Evolutionary conservation across 2,329 filamentous ascomycete species (phyloP).

Genomic region (Sporothrix pseudoabietina): DNA sequence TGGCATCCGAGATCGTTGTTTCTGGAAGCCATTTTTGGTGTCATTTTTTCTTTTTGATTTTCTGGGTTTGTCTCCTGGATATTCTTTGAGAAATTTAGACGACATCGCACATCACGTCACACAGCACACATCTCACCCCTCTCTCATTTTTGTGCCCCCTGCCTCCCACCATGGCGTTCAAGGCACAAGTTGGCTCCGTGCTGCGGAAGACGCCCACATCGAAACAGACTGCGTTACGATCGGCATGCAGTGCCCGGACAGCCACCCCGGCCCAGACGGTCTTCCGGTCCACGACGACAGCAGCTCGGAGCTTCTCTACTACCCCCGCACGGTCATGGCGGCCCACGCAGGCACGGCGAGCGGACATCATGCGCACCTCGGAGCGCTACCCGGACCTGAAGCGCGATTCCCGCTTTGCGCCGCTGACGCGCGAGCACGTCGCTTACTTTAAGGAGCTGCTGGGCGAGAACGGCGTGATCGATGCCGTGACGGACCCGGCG

Average conservation of each 20-base stretch:
- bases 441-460: conserved; percentile 80
- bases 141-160: background rate
- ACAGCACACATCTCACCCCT: background rate
- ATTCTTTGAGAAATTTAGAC: background rate
- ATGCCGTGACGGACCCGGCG: conserved; percentile 73
- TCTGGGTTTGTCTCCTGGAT: background rate
- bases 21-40: background rate
- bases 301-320: conserved; percentile 27
- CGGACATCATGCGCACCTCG: conserved; percentile 68
- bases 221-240: conserved; percentile 18
- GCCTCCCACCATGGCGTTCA: conserved; percentile 27
- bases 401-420: conserved; percentile 73
- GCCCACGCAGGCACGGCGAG: conserved; percentile 17
- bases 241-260: conserved; percentile 8
- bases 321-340: conserved; percentile 26
- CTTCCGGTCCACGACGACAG: background rate
- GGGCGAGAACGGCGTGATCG: conserved; percentile 75
- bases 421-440: conserved; percentile 78
- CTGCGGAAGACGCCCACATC: conserved; percentile 28
- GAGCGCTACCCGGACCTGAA: conserved; percentile 84
- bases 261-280: background rate
- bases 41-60: background rate
- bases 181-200: conserved; percentile 26
- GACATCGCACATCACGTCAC: background rate
- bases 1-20: background rate